phyloP scores from a whole-genome alignment of 331 rosid species.

The Stylosanthes scabra region DNA sequence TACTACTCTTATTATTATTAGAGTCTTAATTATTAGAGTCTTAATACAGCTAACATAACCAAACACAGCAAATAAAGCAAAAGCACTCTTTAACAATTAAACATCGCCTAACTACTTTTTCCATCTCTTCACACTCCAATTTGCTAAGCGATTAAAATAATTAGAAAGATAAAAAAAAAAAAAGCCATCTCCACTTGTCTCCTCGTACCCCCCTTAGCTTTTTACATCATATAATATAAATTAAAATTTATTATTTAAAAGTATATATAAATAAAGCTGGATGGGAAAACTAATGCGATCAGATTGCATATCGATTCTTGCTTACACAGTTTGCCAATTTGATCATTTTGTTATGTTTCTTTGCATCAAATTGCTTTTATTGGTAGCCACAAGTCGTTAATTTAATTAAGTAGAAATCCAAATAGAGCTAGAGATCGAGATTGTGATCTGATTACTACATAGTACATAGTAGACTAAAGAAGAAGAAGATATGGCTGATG shows the following conservation, averaged over 20 bases:
- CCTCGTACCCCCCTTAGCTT: neutral
- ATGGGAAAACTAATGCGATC: neutral
- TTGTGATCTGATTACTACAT: slow-evolving; percentile 47
- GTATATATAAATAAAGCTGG: neutral
- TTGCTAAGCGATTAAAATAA: neutral
- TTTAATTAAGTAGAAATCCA: neutral
- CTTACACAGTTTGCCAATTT: slow-evolving; percentile 38
- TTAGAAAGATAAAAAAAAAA: neutral
- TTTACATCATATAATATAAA: too few species aligned
- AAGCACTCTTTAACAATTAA: slow-evolving; percentile 4
- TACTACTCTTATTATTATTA: too few species aligned
- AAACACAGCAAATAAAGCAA: slow-evolving; percentile 28
- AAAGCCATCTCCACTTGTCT: slow-evolving; percentile 44
- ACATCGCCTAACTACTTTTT: neutral
- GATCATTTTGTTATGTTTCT: slow-evolving; percentile 5
- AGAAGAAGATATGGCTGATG: neutral
- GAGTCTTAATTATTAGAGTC: slow-evolving; percentile 32
- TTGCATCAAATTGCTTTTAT: slow-evolving; percentile 21
- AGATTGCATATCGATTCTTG: slow-evolving; percentile 31
- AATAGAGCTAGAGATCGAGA: neutral
- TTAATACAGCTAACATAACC: slow-evolving; percentile 17
- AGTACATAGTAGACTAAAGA: slow-evolving; percentile 29
- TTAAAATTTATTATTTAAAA: too few species aligned
- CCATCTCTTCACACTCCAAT: slow-evolving; percentile 12
- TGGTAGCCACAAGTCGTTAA: slow-evolving; percentile 20